These are phyloP conservation scores for Nannizziopsis barbatae DNA, from an alignment of 2,329 filamentous ascomycete species.

Conservation along the genomic window DNA sequence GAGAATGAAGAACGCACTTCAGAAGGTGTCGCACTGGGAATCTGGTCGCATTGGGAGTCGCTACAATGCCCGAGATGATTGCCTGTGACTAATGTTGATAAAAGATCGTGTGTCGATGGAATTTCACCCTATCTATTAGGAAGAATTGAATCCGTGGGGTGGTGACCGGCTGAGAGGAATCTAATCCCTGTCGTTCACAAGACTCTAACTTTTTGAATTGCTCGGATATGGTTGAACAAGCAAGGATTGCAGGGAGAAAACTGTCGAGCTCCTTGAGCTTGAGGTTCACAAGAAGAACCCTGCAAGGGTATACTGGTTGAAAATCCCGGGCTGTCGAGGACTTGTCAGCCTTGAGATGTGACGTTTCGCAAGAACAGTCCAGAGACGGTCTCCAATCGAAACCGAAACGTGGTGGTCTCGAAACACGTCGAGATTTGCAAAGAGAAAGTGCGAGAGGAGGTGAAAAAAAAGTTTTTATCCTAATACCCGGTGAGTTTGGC, in stretches of 20 bases:
- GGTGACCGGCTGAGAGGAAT: background rate
- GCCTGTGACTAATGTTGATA: background rate
- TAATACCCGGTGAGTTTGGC: background rate
- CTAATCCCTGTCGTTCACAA: constrained; percentile 2
- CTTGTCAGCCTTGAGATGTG: no score
- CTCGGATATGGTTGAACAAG: background rate
- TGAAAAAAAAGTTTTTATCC: background rate
- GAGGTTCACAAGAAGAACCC: background rate
- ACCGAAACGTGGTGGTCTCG: background rate
- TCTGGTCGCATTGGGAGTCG: constrained; percentile 9
- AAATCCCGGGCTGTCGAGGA: background rate
- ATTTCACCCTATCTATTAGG: background rate
- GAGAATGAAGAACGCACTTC: constrained; percentile 2
- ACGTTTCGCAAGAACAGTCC: background rate
- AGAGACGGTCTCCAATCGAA: background rate
- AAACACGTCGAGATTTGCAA: background rate
- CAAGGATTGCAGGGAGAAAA: background rate
- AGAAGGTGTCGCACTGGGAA: constrained; percentile 1
- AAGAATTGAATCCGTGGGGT: background rate
- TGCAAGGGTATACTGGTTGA: background rate
- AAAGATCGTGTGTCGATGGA: background rate
- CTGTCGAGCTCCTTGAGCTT: background rate
- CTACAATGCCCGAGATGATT: constrained; percentile 1
- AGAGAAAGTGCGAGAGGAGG: background rate
- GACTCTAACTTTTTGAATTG: background rate